Conservation (phyloP, 345 rosid species). For the Euphorbia peplus region DNA sequence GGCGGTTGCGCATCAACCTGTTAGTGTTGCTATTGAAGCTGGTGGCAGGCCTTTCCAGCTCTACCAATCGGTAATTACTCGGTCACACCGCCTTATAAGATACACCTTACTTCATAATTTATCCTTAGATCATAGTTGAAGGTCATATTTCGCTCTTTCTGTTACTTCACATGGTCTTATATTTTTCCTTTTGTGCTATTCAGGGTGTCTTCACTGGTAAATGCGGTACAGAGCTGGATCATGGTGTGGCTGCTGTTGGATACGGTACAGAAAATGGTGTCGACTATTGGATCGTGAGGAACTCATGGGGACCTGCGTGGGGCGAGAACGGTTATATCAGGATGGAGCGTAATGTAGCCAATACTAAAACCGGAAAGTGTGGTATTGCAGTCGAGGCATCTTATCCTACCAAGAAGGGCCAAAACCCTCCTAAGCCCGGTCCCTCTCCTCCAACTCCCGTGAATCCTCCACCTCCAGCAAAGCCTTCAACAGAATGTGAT, state of each 20-base stretch:
- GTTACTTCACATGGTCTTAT: neutral
- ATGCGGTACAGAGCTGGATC: conserved; percentile 26
- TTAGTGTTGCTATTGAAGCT: conserved; percentile 35
- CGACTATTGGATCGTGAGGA: conserved; percentile 27
- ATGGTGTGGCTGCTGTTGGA: conserved; percentile 29
- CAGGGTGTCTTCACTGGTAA: conserved; percentile 28
- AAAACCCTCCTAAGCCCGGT: conserved; percentile 29
- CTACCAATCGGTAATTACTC: conserved; percentile 20
- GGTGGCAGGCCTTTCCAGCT: conserved; percentile 31
- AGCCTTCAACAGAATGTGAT: conserved; percentile 17
- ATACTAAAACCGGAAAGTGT: conserved; percentile 20
- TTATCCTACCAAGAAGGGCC: conserved; percentile 26
- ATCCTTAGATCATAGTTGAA: no score
- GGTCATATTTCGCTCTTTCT: neutral
- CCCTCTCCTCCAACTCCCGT: conserved; percentile 33
- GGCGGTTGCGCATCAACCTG: conserved; percentile 31
- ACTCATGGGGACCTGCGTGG: conserved; percentile 31
- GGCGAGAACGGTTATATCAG: conserved; percentile 26
- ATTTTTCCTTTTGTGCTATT: neutral
- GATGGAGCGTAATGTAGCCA: conserved; percentile 30
- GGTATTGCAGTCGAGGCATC: conserved; percentile 28
- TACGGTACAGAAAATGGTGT: conserved; percentile 24
- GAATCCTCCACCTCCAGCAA: conserved; percentile 25
- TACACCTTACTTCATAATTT: neutral
- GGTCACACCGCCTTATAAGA: neutral